Base-by-base conservation (phyloP, 345 rosid species). In the Capsella bursapastoris region DNA sequence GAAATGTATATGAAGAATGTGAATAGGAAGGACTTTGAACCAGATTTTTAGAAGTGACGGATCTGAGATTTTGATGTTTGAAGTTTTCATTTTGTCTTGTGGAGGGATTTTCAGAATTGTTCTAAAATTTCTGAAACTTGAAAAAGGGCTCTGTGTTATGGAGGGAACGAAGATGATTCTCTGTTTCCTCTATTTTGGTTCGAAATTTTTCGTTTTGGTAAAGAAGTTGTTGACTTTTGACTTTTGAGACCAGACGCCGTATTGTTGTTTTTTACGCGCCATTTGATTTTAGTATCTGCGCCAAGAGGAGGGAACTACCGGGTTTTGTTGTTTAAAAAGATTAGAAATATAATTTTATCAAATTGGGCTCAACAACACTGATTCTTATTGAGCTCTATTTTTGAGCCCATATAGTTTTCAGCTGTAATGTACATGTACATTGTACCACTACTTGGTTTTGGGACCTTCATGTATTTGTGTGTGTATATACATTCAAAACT, bases 21-120 rank as follows among this genome's bases (percentile, higher is more conserved):
- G 69, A 78, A 72, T 27, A 47, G 11, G 64, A 52, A 56, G 74
- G 57, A 38, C 14, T 57, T 58, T 59, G 8, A 51, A 70, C 2
- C 45, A 45, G 35, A 63, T 53, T 61, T 52, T 61, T 63, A 76
- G 72, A 31, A 70, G 45, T 70, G 56, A 35, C 2, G 57, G 18
- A 70, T 70, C 60, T 70, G 75, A 76, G 66, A 70, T 70, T 22
- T 70, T 53, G 68, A 10, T 32, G 35, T 73, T 74, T 40, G 18
- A 49, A 32, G 43, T 66, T 60, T 74, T 38, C 48, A 51, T 67
- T 60, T 64, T 29, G 49, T 67, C 51, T 64, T 29, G 49, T 65
- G 80, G 80, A 71, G 80, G 76, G 76, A 77, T 74, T 37, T 45
- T 65, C 38, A 48, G 72, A 51, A 37, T 63, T 60, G 61, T 77